Conservation (phyloP, 805 yeast genomes). For the Zygosaccharomyces bailii region DNA sequence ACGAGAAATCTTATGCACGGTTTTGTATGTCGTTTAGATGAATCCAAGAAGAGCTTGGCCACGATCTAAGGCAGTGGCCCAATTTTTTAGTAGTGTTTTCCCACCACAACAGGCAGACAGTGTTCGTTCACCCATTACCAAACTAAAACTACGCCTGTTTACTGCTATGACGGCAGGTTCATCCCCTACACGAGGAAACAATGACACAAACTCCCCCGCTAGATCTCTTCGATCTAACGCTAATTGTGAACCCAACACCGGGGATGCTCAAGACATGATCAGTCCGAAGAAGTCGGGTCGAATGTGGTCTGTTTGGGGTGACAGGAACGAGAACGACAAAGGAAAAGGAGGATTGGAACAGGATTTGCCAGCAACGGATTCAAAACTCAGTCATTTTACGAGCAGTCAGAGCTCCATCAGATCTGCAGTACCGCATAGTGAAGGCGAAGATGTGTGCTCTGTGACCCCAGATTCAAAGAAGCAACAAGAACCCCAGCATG, state of each 20-base stretch:
- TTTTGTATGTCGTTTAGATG: not conserved
- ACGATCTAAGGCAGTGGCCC: not conserved
- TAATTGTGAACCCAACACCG: constrained; percentile 5
- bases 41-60: not conserved
- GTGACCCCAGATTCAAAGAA: constrained; percentile 7
- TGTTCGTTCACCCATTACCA: not conserved
- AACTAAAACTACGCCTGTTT: not conserved
- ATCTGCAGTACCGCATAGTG: constrained; percentile 3
- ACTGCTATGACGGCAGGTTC: constrained; percentile 6
- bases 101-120: not conserved
- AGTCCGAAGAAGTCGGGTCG: constrained; percentile 7
- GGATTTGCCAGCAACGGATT: not conserved
- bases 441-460: constrained; percentile 2
- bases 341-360: not conserved
- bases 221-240: constrained; percentile 12
- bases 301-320: constrained; percentile 15
- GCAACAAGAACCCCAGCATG: not conserved
- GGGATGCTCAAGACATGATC: not conserved
- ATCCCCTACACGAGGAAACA: constrained; percentile 6
- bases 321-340: constrained; percentile 5
- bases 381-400: not conserved
- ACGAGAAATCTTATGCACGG: not conserved
- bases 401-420: constrained; percentile 7
- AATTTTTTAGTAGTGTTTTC: not conserved
- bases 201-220: constrained; percentile 3